Evolutionary conservation across 164 flowering plant species (phyloP), one percentile per base, ranked within the genome.

Genomic region (Tetrastigma voinierianum): DNA sequence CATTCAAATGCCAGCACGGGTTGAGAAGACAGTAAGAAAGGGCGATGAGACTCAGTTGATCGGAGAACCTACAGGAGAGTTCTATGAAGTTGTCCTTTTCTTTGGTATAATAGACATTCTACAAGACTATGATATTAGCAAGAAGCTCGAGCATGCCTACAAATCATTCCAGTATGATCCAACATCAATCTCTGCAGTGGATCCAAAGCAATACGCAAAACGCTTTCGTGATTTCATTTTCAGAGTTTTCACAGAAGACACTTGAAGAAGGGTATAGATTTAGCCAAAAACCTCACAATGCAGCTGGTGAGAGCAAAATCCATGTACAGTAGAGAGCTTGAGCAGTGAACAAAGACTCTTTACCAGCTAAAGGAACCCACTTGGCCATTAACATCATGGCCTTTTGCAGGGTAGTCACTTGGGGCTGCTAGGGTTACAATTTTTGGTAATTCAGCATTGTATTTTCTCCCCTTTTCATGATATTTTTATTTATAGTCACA

Each of bases 1-100:
- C 3, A 52, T 82, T 0, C 82, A 82, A 84, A 86, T 89, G 93
- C 91, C 96, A 19, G 90, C 89, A 44, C 75, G 87, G 49, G 95
- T 77, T 10, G 96, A 93, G 59, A 74, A 68, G 40, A 84, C 89
- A 8, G 76, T 81, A 16, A 81, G 95, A 78, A 78, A 74, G 67
- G 46, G 44, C 24, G 74, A 81, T 10, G 81, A 80, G 25, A 9
- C 75, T 58, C 77, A 82, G 66, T 67, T 72, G 48, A 59, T 79
- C 9, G 85, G 85, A 51, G 82, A 81, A 63, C 79, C 81, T 46
- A 74, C 81, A 0, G 85, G 85, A 5, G 73, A 72, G 47, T 64
- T 70, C 4, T 77, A 67, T 40, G 83, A 82, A 2, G 72, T 82
- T 1, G 40, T 79, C 25, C 65, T 82, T 16, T 77, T 52, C 57